Evolutionary conservation across 306 rosid genomes (phyloP).

Genomic region (Pueraria montana): DNA sequence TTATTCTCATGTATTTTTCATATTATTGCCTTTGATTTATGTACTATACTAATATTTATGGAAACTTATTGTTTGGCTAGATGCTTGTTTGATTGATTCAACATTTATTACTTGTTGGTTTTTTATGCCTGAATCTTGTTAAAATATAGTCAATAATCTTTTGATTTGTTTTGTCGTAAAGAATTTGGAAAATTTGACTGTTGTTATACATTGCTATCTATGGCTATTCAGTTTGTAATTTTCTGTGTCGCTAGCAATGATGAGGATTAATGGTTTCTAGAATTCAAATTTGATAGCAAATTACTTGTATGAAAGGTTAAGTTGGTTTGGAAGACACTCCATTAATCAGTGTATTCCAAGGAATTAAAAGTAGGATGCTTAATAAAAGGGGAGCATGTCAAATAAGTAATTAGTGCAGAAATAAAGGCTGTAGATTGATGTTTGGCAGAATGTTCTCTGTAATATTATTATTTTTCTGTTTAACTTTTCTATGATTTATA

Average conservation of each 20-base stretch:
- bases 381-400: conserved; percentile 2
- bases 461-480: neutral
- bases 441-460: neutral
- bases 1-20: neutral
- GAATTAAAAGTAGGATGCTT: neutral
- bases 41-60: neutral
- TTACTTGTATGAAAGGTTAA: conserved; percentile 13
- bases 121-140: conserved; percentile 1
- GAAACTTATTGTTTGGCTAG: neutral
- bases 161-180: neutral
- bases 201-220: neutral
- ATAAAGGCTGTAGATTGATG: neutral
- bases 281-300: conserved; percentile 1
- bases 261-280: conserved; percentile 12
- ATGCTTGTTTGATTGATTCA: conserved; percentile 28
- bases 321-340: neutral
- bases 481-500: neutral
- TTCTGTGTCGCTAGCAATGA: neutral
- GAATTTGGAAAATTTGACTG: conserved; percentile 6
- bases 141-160: conserved; percentile 9
- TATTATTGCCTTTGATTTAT: conserved; percentile 3
- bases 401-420: conserved; percentile 6
- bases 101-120: conserved; percentile 10
- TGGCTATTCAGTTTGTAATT: neutral
- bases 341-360: conserved; percentile 5